A percentile compares a stretch with the other conserved stretches of the same genome.
phyloP scores from a whole-genome alignment of 2,329 filamentous ascomycete species.

The Penicillium sp. region DNA sequence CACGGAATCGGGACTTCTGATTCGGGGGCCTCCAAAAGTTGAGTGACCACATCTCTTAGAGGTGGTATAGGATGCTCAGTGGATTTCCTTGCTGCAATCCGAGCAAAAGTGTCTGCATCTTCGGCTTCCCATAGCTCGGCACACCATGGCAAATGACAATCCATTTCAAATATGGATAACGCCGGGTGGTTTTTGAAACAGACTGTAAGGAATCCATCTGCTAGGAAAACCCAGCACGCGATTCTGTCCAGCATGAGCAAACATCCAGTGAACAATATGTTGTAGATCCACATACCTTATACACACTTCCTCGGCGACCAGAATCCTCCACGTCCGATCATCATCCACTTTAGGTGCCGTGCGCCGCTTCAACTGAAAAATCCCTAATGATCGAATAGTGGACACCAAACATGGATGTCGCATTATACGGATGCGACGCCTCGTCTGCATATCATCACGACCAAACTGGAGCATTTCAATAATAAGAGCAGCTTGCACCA shows the following conservation, averaged over 20 bases:
- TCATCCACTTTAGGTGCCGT: conserved; percentile 13
- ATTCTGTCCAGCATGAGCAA: conserved; percentile 15
- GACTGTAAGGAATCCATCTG: conserved; percentile 33
- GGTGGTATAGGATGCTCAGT: conserved; percentile 21
- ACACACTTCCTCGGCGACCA: conserved; percentile 29
- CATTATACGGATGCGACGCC: conserved; percentile 33
- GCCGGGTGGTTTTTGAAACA: conserved; percentile 34
- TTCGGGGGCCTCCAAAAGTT: conserved; percentile 24
- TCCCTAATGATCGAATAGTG: conserved; percentile 28
- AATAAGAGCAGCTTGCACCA: conserved; percentile 30
- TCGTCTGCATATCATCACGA: conserved; percentile 27
- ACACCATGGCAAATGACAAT: conserved; percentile 32
- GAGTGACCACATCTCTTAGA: conserved; percentile 22
- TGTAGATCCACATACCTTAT: conserved; percentile 18
- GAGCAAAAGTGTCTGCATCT: conserved; percentile 24
- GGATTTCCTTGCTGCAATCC: conserved; percentile 12
- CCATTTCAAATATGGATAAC: conserved; percentile 32
- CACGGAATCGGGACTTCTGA: conserved; percentile 16
- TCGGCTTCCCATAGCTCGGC: conserved; percentile 33
- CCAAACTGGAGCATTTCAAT: conserved; percentile 36
- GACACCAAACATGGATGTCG: conserved; percentile 33
- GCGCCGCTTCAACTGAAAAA: conserved; percentile 27
- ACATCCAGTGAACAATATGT: neutral
- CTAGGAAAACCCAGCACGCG: conserved; percentile 33
- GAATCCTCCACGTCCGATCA: conserved; percentile 21